Evolutionary conservation across 495 filamentous ascomycete genomes (phyloP).

Genomic region (Neurospora pannonica): DNA sequence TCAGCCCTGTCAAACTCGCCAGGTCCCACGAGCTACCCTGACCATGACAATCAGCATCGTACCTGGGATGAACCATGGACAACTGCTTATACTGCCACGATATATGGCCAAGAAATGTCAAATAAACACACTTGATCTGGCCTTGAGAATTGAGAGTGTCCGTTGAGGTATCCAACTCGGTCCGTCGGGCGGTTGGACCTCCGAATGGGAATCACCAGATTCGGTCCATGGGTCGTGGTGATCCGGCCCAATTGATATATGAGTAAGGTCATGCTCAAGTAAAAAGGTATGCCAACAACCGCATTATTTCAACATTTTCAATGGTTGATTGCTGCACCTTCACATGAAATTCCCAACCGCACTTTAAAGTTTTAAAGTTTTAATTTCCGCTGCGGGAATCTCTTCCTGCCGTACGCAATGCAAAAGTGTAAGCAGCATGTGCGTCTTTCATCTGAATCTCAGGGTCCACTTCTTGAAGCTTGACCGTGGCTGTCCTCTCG

Average conservation of each 20-base stretch:
- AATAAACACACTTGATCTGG: neutral
- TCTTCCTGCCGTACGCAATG: neutral
- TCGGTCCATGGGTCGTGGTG: neutral
- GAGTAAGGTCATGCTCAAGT: neutral
- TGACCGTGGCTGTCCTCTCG: neutral
- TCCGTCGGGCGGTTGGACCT: neutral
- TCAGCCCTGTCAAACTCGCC: neutral
- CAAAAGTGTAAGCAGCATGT: neutral
- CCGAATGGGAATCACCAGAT: neutral
- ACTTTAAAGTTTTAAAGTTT: neutral
- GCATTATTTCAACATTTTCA: neutral
- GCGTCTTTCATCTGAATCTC: neutral
- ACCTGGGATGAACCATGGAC: neutral
- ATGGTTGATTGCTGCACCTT: neutral
- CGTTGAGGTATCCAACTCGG: neutral
- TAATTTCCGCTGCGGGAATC: neutral
- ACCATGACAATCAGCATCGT: neutral
- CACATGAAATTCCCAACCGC: neutral
- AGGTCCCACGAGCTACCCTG: neutral
- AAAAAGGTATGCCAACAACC: neutral
- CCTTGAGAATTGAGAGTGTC: neutral
- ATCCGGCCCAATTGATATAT: neutral
- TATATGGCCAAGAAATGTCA: neutral
- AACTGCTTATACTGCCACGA: neutral
- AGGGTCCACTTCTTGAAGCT: neutral